These are phyloP conservation scores for Nectriaceae sp. DNA, from an alignment of 2,329 filamentous ascomycete species.

Conservation along the genomic window DNA sequence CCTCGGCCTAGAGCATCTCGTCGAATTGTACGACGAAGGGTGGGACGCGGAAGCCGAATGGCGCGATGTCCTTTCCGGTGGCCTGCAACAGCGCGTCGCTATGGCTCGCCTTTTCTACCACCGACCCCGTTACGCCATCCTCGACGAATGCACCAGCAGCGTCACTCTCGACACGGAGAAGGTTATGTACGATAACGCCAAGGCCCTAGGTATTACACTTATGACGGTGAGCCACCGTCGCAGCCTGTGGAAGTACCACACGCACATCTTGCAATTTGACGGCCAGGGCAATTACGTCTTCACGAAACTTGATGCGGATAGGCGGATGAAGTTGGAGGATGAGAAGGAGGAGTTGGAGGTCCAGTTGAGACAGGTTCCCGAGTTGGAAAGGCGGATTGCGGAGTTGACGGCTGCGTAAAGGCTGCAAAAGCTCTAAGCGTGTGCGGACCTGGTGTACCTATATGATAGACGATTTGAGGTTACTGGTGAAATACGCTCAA, in stretches of 20 bases:
- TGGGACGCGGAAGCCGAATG: constrained; percentile 97
- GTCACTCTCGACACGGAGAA: constrained; percentile 96
- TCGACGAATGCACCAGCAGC: constrained; percentile 94
- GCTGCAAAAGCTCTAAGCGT: neutral
- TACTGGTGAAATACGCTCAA: no score
- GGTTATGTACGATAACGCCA: constrained; percentile 96
- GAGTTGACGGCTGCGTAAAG: constrained; percentile 62
- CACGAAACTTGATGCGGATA: constrained; percentile 85
- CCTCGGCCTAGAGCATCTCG: constrained; percentile 81
- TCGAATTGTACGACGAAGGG: constrained; percentile 73
- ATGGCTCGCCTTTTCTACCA: constrained; percentile 97
- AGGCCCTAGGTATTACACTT: constrained; percentile 85
- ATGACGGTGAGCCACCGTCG: constrained; percentile 95
- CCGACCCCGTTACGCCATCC: constrained; percentile 86
- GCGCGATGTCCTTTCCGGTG: constrained; percentile 90
- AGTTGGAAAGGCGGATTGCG: constrained; percentile 80
- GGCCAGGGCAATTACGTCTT: constrained; percentile 92
- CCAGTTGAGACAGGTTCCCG: constrained; percentile 80
- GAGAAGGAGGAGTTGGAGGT: constrained; percentile 94
- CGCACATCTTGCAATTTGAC: constrained; percentile 93
- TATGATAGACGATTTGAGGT: neutral
- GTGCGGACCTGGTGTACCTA: neutral
- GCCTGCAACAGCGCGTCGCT: constrained; percentile 91
- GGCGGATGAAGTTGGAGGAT: constrained; percentile 82
- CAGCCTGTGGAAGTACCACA: constrained; percentile 96